Percentiles rank a stretch among this genome's conserved stretches.
These are phyloP conservation scores for Paecilomyces dactylethromorphus DNA, from an alignment of 2,329 filamentous ascomycete species.

Conservation along the genomic window DNA sequence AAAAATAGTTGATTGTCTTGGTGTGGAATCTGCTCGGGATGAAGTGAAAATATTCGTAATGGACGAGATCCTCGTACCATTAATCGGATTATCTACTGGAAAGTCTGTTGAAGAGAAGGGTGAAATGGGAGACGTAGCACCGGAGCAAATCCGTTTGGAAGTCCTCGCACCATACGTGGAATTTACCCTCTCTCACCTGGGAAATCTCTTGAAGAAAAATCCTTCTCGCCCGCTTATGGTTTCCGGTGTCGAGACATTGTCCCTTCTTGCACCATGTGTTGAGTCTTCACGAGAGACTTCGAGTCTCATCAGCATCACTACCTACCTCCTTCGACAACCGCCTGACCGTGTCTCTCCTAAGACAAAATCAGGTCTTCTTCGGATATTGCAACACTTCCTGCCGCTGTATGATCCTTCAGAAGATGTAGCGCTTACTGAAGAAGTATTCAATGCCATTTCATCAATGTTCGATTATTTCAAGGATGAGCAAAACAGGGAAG, in stretches of 20 bases:
- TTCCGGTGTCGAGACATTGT: conserved; percentile 69
- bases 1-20: conserved; percentile 66
- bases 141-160: conserved; percentile 26
- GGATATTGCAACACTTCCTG: conserved; percentile 75
- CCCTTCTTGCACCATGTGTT: conserved; percentile 67
- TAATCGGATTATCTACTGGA: conserved; percentile 56
- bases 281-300: conserved; percentile 57
- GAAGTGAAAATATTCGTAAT: conserved; percentile 80
- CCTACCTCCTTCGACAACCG: conserved; percentile 79
- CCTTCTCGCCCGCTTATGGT: conserved; percentile 70
- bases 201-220: conserved; percentile 48
- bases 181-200: conserved; percentile 52
- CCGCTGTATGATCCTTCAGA: conserved; percentile 54
- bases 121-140: conserved; percentile 33
- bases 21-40: conserved; percentile 68
- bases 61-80: conserved; percentile 61
- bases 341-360: conserved; percentile 72
- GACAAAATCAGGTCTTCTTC: conserved; percentile 73
- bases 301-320: conserved; percentile 72
- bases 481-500: conserved; percentile 67
- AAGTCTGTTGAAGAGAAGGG: conserved; percentile 47
- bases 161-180: conserved; percentile 55
- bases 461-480: conserved; percentile 87
- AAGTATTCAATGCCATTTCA: conserved; percentile 67
- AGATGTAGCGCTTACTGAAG: conserved; percentile 52